Conservation (phyloP, 2,329 filamentous ascomycete genomes). For the Fusarium cyanostomum region DNA sequence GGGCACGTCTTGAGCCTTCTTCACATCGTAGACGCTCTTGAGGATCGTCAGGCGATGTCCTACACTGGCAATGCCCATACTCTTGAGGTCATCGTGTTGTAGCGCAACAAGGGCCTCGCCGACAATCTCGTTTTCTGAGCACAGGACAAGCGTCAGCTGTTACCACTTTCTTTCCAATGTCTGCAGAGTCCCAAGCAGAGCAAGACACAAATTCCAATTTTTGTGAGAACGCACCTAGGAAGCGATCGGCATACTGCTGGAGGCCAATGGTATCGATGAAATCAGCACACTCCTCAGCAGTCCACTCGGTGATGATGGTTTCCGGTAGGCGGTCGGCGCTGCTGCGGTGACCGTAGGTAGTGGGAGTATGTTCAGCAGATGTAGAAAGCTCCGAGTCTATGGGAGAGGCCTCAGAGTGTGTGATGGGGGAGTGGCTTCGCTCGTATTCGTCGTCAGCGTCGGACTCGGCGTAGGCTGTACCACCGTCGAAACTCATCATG, state of each 20-base stretch:
- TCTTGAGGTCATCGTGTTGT: conserved; percentile 91
- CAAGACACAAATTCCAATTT: not conserved
- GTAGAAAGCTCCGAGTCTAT: conserved; percentile 78
- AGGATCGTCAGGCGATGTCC: conserved; percentile 94
- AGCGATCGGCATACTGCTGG: conserved; percentile 82
- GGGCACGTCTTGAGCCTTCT: conserved; percentile 90
- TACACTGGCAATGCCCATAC: conserved; percentile 92
- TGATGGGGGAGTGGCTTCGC: conserved; percentile 74
- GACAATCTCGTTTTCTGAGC: conserved; percentile 88
- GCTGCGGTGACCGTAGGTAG: conserved; percentile 75
- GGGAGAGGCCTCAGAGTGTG: conserved; percentile 74
- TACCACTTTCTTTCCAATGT: not conserved
- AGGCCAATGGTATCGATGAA: conserved; percentile 84
- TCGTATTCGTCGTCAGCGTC: conserved; percentile 88
- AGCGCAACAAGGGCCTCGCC: conserved; percentile 90
- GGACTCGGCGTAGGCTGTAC: conserved; percentile 79
- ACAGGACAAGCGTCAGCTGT: conserved; percentile 32
- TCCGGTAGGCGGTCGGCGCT: conserved; percentile 74
- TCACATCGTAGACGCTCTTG: conserved; percentile 95
- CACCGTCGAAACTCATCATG: conserved; percentile 69
- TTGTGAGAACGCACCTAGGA: conserved; percentile 73
- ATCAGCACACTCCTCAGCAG: conserved; percentile 87
- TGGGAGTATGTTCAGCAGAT: conserved; percentile 78
- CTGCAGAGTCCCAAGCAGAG: not conserved
- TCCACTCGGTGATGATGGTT: conserved; percentile 82